Conservation (phyloP, 2,329 filamentous ascomycete genomes). For the Paracoccidioides lutzii region DNA sequence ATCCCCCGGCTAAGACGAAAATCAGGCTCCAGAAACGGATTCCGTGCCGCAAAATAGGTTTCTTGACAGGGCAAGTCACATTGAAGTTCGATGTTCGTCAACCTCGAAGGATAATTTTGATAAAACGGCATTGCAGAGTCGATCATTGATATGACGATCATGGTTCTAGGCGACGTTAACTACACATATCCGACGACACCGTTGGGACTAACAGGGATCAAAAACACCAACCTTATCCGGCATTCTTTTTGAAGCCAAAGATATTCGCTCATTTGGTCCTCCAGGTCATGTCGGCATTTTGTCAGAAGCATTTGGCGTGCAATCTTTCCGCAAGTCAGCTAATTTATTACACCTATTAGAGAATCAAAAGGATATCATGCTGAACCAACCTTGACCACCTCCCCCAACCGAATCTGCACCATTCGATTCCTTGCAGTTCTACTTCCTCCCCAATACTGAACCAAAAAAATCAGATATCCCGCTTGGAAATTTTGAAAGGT, state of each 20-base stretch:
- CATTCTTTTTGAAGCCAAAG: conserved; percentile 35
- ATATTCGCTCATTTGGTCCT: conserved; percentile 27
- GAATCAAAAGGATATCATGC: background rate
- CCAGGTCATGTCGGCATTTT: conserved; percentile 25
- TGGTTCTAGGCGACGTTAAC: conserved; percentile 19
- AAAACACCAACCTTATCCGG: conserved; percentile 26
- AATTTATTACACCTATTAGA: background rate
- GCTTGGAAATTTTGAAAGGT: conserved; percentile 32
- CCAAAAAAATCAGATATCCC: conserved; percentile 29
- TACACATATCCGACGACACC: background rate
- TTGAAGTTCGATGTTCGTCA: conserved; percentile 29
- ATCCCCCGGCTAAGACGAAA: conserved; percentile 27
- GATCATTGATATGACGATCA: conserved; percentile 29
- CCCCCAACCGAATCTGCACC: conserved; percentile 33
- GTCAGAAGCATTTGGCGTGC: conserved; percentile 28
- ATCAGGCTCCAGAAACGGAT: conserved; percentile 30
- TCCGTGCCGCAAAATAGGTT: conserved; percentile 26
- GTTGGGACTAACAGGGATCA: background rate
- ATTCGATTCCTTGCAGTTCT: conserved; percentile 26
- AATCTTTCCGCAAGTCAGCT: conserved; percentile 17
- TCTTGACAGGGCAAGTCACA: conserved; percentile 34
- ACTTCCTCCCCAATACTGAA: conserved; percentile 35
- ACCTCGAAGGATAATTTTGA: conserved; percentile 33
- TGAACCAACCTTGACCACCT: conserved; percentile 28
- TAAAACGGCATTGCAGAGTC: conserved; percentile 36